Percentiles rank a stretch among this genome's conserved stretches.
Conservation (phyloP, 768 basidiomycete genomes). For the Naganishia vishniacii region DNA sequence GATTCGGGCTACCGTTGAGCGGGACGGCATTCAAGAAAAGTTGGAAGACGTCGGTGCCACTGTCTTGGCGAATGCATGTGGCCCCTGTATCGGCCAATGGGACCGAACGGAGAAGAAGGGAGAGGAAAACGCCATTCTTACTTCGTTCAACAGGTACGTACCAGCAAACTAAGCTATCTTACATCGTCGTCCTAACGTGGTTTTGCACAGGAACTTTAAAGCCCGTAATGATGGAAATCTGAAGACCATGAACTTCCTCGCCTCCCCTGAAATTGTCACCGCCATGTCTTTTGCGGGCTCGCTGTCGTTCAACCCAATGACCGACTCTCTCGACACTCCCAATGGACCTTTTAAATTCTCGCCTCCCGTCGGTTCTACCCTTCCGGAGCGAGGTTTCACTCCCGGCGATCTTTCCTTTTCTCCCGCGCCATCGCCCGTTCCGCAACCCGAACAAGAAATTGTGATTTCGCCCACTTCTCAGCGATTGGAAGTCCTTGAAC, state of each 20-base stretch:
- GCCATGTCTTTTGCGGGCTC: conserved; percentile 95
- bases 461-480: conserved; percentile 72
- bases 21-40: conserved; percentile 75
- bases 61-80: conserved; percentile 95
- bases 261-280: conserved; percentile 92
- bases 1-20: conserved; percentile 94
- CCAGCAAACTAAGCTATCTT: background rate
- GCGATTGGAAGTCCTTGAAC: conserved; percentile 76
- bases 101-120: conserved; percentile 79
- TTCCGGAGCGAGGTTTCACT: conserved; percentile 77
- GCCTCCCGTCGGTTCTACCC: conserved; percentile 75
- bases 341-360: conserved; percentile 79
- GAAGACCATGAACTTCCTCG: conserved; percentile 91
- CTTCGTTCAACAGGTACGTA: conserved; percentile 79
- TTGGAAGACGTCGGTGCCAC: conserved; percentile 85
- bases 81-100: conserved; percentile 99
- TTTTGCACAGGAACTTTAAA: conserved; percentile 79
- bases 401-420: conserved; percentile 66
- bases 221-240: conserved; percentile 94
- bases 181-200: too few relatives aligned
- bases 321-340: conserved; percentile 61
- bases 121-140: conserved; percentile 92
- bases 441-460: conserved; percentile 69
- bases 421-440: conserved; percentile 66
- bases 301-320: conserved; percentile 86